Conservation (phyloP, 768 basidiomycete genomes). For the Pilatotrama ljubarskyi region DNA sequence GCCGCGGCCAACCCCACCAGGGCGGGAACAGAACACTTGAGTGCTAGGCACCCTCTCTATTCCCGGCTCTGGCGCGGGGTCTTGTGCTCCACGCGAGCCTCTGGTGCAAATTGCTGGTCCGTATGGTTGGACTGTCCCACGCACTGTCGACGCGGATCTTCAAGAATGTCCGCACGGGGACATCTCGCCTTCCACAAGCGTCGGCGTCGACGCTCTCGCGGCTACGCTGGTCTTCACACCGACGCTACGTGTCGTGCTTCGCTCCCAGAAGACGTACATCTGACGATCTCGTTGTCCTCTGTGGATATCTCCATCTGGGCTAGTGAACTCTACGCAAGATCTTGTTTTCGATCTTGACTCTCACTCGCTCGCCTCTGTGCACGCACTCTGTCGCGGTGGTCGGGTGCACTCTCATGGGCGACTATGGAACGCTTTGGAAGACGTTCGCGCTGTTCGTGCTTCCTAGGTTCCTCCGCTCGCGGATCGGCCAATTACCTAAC, state of each 20-base stretch:
- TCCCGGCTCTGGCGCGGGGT: not conserved
- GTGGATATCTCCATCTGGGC: not conserved
- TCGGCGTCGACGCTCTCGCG: constrained; percentile 11
- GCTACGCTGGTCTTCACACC: constrained; percentile 7
- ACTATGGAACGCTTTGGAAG: too few species aligned
- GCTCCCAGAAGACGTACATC: not conserved
- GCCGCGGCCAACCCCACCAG: not conserved
- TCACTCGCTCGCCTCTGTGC: too few species aligned
- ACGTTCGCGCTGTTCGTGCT: not conserved
- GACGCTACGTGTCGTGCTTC: constrained; percentile 9
- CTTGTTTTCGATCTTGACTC: too few species aligned
- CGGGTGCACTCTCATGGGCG: too few species aligned
- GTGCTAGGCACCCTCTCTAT: not conserved
- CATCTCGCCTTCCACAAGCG: constrained; percentile 2
- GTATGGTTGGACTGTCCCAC: not conserved
- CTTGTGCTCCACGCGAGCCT: constrained; percentile 5
- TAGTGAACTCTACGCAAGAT: too few species aligned
- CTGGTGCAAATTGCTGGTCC: not conserved
- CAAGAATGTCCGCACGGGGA: constrained; percentile 9
- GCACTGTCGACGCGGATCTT: constrained; percentile 13
- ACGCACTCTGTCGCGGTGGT: too few species aligned
- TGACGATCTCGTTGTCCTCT: not conserved
- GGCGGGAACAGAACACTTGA: not conserved
- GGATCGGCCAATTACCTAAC: constrained; percentile 19
- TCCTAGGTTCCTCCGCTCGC: constrained; percentile 13